phyloP scores from a whole-genome alignment of 495 filamentous ascomycete species.

The Hyaloscypha variabilis region DNA sequence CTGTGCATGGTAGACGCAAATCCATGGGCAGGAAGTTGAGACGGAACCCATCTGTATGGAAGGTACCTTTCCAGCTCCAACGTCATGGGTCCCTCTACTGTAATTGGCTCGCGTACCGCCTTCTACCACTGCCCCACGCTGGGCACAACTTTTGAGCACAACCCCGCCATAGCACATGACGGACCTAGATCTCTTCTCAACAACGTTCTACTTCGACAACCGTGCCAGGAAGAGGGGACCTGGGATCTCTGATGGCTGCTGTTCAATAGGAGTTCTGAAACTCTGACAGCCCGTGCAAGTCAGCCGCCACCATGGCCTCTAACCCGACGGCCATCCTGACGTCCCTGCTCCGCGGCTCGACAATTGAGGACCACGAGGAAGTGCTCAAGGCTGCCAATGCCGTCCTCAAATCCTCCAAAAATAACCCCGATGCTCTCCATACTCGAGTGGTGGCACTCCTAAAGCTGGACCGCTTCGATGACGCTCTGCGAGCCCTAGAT shows the following conservation, averaged over 20 bases:
- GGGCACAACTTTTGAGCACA: neutral
- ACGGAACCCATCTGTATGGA: neutral
- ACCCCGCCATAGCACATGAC: slow-evolving; percentile 9
- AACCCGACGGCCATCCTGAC: slow-evolving; percentile 52
- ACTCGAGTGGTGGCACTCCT: slow-evolving; percentile 83
- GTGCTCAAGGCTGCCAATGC: slow-evolving; percentile 72
- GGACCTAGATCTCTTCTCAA: neutral
- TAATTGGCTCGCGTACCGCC: neutral
- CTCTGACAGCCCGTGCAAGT: neutral
- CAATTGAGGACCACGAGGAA: slow-evolving; percentile 76
- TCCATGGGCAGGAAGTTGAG: neutral
- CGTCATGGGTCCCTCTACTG: neutral
- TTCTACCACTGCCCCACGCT: neutral
- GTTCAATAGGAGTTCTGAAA: neutral
- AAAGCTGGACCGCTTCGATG: slow-evolving; percentile 92
- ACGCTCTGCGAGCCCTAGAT: slow-evolving; percentile 78
- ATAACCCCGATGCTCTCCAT: slow-evolving; percentile 69
- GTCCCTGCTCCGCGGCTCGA: slow-evolving; percentile 48
- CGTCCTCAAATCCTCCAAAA: slow-evolving; percentile 62
- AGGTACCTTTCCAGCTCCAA: neutral
- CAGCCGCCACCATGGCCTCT: slow-evolving; percentile 27
- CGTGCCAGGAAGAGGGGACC: neutral
- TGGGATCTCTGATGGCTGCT: neutral
- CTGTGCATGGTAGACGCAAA: neutral
- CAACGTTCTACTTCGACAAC: neutral